These are phyloP conservation scores for Auricularia sp. DNA, from an alignment of 768 basidiomycete species.

Conservation along the genomic window DNA sequence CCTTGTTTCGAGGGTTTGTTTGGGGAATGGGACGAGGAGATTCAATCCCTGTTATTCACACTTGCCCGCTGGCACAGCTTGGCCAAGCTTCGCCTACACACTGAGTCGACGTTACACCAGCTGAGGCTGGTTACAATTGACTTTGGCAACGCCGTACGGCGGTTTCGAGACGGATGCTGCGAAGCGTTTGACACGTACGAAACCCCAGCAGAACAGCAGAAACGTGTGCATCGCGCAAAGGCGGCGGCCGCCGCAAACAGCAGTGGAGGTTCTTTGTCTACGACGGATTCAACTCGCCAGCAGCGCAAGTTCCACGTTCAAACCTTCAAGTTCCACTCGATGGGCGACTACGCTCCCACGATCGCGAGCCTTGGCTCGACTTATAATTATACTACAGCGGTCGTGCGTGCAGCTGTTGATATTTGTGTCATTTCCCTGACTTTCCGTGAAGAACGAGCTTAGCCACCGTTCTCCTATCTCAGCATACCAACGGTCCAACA, in stretches of 20 bases:
- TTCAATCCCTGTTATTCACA: background rate
- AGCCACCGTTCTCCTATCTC: background rate
- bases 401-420: too few species aligned
- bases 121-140: conserved; percentile 15
- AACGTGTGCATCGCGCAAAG: conserved; percentile 7
- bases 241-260: background rate
- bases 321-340: conserved; percentile 25
- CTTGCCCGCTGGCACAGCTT: conserved; percentile 5
- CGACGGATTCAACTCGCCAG: conserved; percentile 7
- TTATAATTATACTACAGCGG: conserved; percentile 28
- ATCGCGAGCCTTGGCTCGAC: conserved; percentile 23
- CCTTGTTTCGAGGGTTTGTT: conserved; percentile 32
- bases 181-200: conserved; percentile 18
- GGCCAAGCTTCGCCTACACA: conserved; percentile 8
- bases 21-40: conserved; percentile 14
- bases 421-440: background rate
- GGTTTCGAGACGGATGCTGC: conserved; percentile 17
- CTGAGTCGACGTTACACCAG: background rate
- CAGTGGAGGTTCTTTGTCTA: background rate
- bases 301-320: conserved; percentile 17
- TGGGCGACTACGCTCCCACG: conserved; percentile 22
- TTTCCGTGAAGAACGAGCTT: conserved; percentile 1
- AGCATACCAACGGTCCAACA: background rate
- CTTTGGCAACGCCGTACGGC: conserved; percentile 12
- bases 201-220: conserved; percentile 22